Base-by-base conservation (phyloP, 1,284 basidiomycete species). In the Apiotrichum laibachii region DNA sequence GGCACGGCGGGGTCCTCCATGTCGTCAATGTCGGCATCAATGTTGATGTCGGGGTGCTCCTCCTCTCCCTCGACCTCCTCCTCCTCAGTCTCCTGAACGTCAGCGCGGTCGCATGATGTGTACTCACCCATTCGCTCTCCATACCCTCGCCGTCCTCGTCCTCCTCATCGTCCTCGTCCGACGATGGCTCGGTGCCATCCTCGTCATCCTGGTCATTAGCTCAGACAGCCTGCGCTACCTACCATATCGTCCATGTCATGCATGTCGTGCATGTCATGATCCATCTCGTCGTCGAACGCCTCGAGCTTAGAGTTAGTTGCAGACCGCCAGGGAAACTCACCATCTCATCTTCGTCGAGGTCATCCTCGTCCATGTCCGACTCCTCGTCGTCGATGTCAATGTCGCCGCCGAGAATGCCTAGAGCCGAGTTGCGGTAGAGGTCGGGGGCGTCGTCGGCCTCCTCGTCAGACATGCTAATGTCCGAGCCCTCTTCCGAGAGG, bases 381-480 rank as follows among this genome's bases (percentile, higher is more conserved):
- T 88, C 88, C 45, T 88, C 88, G 26, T 83, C 82, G 57, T 84
- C 76, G 60, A 83, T 79, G 33, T 75, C 78, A 63, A 76, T 69
- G 2, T 78, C 79, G 35, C 76, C 91, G 68, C 86, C 87, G 72
- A 88, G 91, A 80, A 99, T 94, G 67, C 95, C 96, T 43, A 99
- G 83, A 7, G 92, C 90, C 1, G 95, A 99, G 77, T 95, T 96
- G 60, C 95, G 88, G 79, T 99, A 99, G 22, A 99, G 81, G 77
- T 99, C 92, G 18, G 84, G 82, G 19, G 85, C 83, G 3, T 85
- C 84, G 0, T 66, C 67, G 18, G 86, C 86, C 5, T 87, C 85
- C 10, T 86, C 87, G 18, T 83, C 83, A 13, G 85, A 85, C 34
- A 87, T 85, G 15, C 83, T 85, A 19, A 82, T 81, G 21, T 83